phyloP scores from a whole-genome alignment of 148 eudicot genomes.

The Suaeda aralocaspica region DNA sequence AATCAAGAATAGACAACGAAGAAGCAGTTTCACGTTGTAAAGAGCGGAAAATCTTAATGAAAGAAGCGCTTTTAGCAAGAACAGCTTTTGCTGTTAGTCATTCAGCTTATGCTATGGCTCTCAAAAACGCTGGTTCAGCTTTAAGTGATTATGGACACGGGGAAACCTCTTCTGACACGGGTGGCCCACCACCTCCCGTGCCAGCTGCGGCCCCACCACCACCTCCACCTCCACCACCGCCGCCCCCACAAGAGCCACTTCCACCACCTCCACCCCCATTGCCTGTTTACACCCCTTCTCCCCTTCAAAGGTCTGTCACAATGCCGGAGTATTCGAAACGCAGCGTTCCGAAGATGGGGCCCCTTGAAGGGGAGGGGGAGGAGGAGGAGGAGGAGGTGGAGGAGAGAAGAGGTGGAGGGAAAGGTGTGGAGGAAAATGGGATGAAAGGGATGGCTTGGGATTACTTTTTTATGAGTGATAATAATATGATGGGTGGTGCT shows the following conservation, averaged over 20 bases:
- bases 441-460: slow-evolving; percentile 80
- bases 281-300: slow-evolving; percentile 56
- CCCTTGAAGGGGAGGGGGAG: slow-evolving; percentile 35
- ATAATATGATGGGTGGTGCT: slow-evolving; percentile 36
- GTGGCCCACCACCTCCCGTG: slow-evolving; percentile 9
- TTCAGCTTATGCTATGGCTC: slow-evolving; percentile 55
- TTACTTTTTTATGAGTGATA: slow-evolving; percentile 56
- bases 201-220: slow-evolving; percentile 14
- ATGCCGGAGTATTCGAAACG: slow-evolving; percentile 68
- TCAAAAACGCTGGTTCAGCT: slow-evolving; percentile 79
- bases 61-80: slow-evolving; percentile 74
- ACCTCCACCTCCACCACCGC: slow-evolving; percentile 42
- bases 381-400: slow-evolving; percentile 21
- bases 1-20: slow-evolving; percentile 88
- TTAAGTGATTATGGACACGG: slow-evolving; percentile 79
- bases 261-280: slow-evolving; percentile 86
- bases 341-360: slow-evolving; percentile 53
- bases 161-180: slow-evolving; percentile 26
- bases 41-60: slow-evolving; percentile 75
- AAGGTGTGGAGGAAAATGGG: slow-evolving; percentile 31
- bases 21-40: slow-evolving; percentile 86
- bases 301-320: slow-evolving; percentile 65
- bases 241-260: slow-evolving; percentile 49
- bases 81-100: slow-evolving; percentile 75
- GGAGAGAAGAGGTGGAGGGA: slow-evolving; percentile 25